These are phyloP conservation scores for Ustilago loliicola DNA, from an alignment of 1,284 basidiomycete genomes.

Conservation along the genomic window DNA sequence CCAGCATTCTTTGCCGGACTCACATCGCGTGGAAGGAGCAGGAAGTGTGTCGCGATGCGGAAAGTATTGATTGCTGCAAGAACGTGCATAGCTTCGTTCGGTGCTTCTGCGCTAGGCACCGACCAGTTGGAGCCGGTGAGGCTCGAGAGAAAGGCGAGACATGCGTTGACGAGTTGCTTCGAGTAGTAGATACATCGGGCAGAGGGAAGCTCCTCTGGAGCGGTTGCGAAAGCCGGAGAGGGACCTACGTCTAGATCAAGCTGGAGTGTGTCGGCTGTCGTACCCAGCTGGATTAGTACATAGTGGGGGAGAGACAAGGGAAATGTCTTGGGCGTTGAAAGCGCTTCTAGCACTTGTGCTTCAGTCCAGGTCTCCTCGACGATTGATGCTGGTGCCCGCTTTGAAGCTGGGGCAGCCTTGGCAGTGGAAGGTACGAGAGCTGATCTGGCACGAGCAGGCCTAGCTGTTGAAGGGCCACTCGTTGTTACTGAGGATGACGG, in stretches of 20 bases:
- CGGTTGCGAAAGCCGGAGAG: conserved; percentile 6
- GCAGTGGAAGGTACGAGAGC: conserved; percentile 1
- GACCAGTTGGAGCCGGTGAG: conserved; percentile 43
- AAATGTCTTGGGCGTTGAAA: conserved; percentile 14
- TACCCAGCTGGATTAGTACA: conserved; percentile 29
- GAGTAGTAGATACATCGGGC: conserved; percentile 40
- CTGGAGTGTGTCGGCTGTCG: conserved; percentile 19
- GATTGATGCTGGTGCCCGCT: not conserved
- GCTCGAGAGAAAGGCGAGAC: conserved; percentile 25
- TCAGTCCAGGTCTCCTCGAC: conserved; percentile 31
- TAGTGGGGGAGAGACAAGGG: conserved; percentile 18
- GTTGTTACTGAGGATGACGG: not conserved
- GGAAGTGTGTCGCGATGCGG: conserved; percentile 39
- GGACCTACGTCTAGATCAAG: conserved; percentile 21
- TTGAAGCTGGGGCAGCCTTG: not conserved
- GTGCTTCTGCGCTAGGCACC: not conserved
- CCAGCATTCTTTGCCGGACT: conserved; percentile 3
- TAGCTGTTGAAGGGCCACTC: conserved; percentile 5
- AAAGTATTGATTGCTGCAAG: conserved; percentile 28
- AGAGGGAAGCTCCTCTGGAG: conserved; percentile 13
- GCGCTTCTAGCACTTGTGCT: conserved; percentile 27
- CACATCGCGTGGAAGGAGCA: conserved; percentile 19
- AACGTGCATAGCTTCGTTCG: conserved; percentile 16
- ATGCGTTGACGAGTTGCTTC: conserved; percentile 59
- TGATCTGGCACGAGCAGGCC: conserved; percentile 4